Conservation (phyloP, 768 basidiomycete species). For the Heimioporus sp. region DNA sequence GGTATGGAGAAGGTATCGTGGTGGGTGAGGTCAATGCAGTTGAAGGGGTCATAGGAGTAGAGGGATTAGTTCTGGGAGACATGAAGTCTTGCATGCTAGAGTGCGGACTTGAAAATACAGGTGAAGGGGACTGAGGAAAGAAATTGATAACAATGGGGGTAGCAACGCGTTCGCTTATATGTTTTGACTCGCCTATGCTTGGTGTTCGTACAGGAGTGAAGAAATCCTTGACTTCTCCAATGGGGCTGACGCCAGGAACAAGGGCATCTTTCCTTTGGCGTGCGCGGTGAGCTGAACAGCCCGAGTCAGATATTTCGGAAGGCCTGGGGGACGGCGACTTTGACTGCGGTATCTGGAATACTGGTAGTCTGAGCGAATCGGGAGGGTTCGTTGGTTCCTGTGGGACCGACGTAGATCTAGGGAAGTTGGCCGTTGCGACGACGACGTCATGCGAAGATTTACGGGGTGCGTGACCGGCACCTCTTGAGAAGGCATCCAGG, state of each 20-base stretch:
- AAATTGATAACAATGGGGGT: constrained; percentile 58
- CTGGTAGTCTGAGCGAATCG: constrained; percentile 34
- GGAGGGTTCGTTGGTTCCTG: constrained; percentile 28
- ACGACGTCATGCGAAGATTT: constrained; percentile 51
- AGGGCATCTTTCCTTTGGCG: constrained; percentile 36
- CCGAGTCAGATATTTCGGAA: constrained; percentile 32
- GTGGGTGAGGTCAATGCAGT: constrained; percentile 29
- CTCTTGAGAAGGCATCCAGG: constrained; percentile 26
- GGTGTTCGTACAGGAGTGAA: constrained; percentile 48
- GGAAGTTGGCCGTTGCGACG: constrained; percentile 43
- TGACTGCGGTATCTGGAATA: constrained; percentile 37
- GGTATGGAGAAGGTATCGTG: constrained; percentile 39
- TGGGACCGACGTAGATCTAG: constrained; percentile 24
- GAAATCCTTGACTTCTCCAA: constrained; percentile 24
- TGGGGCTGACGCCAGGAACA: constrained; percentile 29
- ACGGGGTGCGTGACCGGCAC: constrained; percentile 37
- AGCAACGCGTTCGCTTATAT: constrained; percentile 58
- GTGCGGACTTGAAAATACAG: constrained; percentile 24
- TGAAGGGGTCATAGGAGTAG: constrained; percentile 25
- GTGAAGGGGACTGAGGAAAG: constrained; percentile 32
- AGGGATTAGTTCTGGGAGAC: constrained; percentile 23
- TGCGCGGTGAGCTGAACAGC: constrained; percentile 25
- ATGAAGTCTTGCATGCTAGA: constrained; percentile 29
- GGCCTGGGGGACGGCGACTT: constrained; percentile 31
- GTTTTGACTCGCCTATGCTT: constrained; percentile 59